phyloP scores from a whole-genome alignment of 495 filamentous ascomycete species.

The Penicillium herquei region DNA sequence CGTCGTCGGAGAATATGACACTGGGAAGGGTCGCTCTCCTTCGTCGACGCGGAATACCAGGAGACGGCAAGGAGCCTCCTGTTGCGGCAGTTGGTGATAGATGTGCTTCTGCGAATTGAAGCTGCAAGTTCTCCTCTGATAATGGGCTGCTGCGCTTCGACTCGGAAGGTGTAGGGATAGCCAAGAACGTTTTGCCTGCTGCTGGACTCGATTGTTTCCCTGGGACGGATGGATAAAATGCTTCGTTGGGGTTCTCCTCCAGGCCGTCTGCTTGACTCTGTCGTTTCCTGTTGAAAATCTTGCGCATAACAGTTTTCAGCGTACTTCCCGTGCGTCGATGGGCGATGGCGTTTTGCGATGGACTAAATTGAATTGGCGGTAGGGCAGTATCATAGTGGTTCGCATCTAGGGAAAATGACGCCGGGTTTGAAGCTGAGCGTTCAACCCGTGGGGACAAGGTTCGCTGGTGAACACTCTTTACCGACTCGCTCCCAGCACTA shows the following conservation, averaged over 20 bases:
- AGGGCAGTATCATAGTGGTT: slow-evolving; percentile 25
- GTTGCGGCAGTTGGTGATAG: slow-evolving; percentile 25
- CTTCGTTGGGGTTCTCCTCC: slow-evolving; percentile 27
- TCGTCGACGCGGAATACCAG: slow-evolving; percentile 23
- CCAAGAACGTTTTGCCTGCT: slow-evolving; percentile 14
- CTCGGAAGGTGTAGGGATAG: slow-evolving; percentile 23
- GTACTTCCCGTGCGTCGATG: slow-evolving; percentile 46
- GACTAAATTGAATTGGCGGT: slow-evolving; percentile 24
- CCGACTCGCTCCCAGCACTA: slow-evolving; percentile 24
- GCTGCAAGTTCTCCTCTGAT: slow-evolving; percentile 19
- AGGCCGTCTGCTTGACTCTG: slow-evolving; percentile 37
- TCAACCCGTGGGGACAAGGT: slow-evolving; percentile 16
- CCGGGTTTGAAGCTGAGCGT: slow-evolving; percentile 19
- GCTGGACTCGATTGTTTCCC: slow-evolving; percentile 4
- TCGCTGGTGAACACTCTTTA: slow-evolving; percentile 11
- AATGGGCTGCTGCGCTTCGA: slow-evolving; percentile 30
- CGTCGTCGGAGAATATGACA: slow-evolving; percentile 44
- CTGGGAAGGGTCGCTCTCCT: slow-evolving; percentile 47
- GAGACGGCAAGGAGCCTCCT: slow-evolving; percentile 21
- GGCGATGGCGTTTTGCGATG: slow-evolving; percentile 15
- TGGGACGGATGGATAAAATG: slow-evolving; percentile 5
- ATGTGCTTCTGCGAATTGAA: slow-evolving; percentile 20
- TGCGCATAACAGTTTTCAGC: slow-evolving; percentile 48
- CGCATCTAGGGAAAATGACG: slow-evolving; percentile 18
- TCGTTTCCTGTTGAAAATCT: slow-evolving; percentile 44